Base-by-base conservation (phyloP, 805 yeast genomes). In the Ogataea saltuana region DNA sequence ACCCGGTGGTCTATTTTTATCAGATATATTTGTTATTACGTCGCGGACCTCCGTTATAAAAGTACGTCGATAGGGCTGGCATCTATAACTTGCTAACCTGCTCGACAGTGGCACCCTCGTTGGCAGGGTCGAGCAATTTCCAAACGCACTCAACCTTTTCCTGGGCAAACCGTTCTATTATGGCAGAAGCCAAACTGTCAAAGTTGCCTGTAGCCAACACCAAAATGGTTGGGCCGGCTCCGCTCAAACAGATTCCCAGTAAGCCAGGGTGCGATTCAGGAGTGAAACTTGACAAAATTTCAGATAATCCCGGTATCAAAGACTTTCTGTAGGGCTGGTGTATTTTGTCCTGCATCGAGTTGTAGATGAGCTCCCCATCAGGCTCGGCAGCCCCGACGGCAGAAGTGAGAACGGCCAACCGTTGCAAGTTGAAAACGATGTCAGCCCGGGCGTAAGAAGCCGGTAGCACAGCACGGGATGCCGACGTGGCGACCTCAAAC, bases 251-350 rank as follows among this genome's bases (percentile, higher is more conserved):
- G 55, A 93, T 88, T 40, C 99, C 99, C 45, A 93, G 74, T 36
- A 90, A 73, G 3, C 97, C 97, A 1, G 84, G 83, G 61, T 87
- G 86, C 5, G 86, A 72, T 33, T 77, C 74, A 32, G 98, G 96
- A 0, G 95, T 87, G 39, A 93, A 83, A 11, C 85, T 74, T 6
- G 80, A 71, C 54, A 93, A 74, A 37, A 93, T 88, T 49, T 87
- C 88, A 9, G 84, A 74, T 42, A 93, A 75, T 0, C 98, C 99
- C 4, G 99, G 99, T 45, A 93, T 88, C 54, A 91, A 75, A 11
- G 83, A 81, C 59, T 89, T 82, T 60, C 99, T 79, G 75, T 91
- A 93, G n/a, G 97, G 97, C 66, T 93, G 99, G 68, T 93, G 99
- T 29, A 93, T 78, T 59, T 85, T 83, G 66, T 93, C 99, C 69